Evolutionary conservation across 805 yeast species (phyloP).

Genomic region (Metschnikowia reukaufii): DNA sequence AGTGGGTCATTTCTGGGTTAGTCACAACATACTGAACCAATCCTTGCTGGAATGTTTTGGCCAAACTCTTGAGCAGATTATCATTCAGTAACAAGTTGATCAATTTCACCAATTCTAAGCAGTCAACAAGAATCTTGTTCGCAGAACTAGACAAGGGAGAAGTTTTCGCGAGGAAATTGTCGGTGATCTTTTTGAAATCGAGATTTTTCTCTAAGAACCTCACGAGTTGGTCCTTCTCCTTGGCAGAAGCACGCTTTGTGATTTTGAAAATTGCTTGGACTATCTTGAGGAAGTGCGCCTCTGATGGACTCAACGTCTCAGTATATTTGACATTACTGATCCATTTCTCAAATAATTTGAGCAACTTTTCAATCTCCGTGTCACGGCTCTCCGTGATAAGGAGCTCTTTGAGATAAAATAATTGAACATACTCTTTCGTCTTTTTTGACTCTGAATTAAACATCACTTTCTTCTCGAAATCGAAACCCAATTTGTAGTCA

Average conservation of each 20-base stretch:
- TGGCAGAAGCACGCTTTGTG: constrained; percentile 22
- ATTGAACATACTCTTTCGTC: constrained; percentile 30
- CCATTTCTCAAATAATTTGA: constrained; percentile 28
- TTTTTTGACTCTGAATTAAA: constrained; percentile 20
- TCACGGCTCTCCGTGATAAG: constrained; percentile 36
- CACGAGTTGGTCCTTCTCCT: constrained; percentile 25
- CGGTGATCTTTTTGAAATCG: constrained; percentile 28
- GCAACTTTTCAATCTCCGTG: constrained; percentile 23
- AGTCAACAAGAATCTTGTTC: constrained; percentile 14
- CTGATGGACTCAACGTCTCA: constrained; percentile 23
- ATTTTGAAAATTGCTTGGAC: constrained; percentile 29
- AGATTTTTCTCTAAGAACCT: constrained; percentile 34
- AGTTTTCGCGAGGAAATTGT: constrained; percentile 17
- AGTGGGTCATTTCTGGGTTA: constrained; percentile 12
- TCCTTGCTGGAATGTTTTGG: constrained; percentile 13
- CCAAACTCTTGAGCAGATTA: constrained; percentile 7
- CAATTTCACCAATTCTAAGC: constrained; percentile 16
- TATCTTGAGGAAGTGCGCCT: constrained; percentile 28
- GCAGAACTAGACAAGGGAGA: constrained; percentile 18
- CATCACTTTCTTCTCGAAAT: constrained; percentile 22
- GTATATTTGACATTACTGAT: constrained; percentile 16
- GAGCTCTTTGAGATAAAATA: constrained; percentile 40
- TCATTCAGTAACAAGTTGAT: constrained; percentile 14
- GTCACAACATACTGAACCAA: constrained; percentile 12
- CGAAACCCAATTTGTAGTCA: constrained; percentile 52